Percentiles rank a stretch among this genome's conserved stretches.
Evolutionary conservation across 306 rosid species (phyloP).

Genomic region (Sechiopsis laciniata): DNA sequence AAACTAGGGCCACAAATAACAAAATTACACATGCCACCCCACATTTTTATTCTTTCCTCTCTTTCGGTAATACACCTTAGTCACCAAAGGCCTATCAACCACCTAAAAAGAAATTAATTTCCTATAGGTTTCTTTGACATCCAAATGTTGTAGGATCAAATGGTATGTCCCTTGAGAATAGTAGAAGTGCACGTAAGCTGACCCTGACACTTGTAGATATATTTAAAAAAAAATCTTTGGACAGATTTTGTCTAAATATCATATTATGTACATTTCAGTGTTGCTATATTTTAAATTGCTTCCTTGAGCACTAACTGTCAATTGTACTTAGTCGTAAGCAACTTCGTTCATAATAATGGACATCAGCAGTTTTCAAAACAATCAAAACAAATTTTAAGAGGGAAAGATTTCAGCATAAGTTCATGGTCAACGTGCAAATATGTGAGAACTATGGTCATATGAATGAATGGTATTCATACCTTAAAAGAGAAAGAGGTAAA

Average conservation of each 20-base stretch:
- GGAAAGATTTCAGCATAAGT: constrained; percentile 16
- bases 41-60: too few species aligned
- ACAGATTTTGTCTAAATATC: neutral
- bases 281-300: constrained; percentile 8
- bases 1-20: too few species aligned
- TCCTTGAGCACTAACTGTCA: constrained; percentile 6
- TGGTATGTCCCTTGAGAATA: too few species aligned
- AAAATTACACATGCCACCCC: too few species aligned
- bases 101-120: too few species aligned
- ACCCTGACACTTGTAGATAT: too few species aligned
- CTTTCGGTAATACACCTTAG: too few species aligned
- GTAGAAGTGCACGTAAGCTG: too few species aligned
- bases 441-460: constrained; percentile 12
- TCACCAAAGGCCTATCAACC: too few species aligned
- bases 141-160: too few species aligned
- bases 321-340: neutral
- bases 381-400: neutral
- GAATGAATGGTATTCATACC: constrained; percentile 32
- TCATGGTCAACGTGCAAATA: constrained; percentile 17
- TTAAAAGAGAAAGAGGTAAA: constrained; percentile 40
- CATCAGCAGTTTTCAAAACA: neutral
- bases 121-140: too few species aligned
- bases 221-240: neutral
- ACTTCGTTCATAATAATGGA: constrained; percentile 14
- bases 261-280: neutral